phyloP scores from a whole-genome alignment of 2,329 filamentous ascomycete genomes.

The Teratosphaeriaceae sp. region DNA sequence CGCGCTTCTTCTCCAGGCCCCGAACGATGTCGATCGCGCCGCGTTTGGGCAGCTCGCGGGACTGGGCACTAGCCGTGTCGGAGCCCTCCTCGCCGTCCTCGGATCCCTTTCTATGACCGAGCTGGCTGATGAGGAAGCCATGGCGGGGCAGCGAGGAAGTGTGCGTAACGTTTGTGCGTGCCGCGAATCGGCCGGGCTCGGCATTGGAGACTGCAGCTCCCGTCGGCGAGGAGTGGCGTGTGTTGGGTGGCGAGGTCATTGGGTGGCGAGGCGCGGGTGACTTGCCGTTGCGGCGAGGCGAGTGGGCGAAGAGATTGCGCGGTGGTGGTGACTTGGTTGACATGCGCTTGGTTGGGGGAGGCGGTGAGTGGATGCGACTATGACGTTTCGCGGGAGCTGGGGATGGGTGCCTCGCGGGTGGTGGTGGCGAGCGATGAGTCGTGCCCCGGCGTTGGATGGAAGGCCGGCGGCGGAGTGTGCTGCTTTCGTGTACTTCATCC shows the following conservation, averaged over 20 bases:
- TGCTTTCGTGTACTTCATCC: slow-evolving; percentile 22
- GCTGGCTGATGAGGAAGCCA: slow-evolving; percentile 46
- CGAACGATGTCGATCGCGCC: slow-evolving; percentile 98
- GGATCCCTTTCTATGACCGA: slow-evolving; percentile 17
- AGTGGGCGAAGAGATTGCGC: slow-evolving; percentile 58
- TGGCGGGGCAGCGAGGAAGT: slow-evolving; percentile 84
- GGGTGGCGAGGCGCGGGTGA: slow-evolving; percentile 34
- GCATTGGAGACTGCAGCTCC: slow-evolving; percentile 45
- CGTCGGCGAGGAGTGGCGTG: slow-evolving; percentile 38
- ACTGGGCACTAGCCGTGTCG: slow-evolving; percentile 20
- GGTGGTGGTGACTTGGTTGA: slow-evolving; percentile 31
- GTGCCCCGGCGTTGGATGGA: slow-evolving; percentile 19
- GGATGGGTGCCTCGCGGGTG: slow-evolving; percentile 14
- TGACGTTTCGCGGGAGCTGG: slow-evolving; percentile 39
- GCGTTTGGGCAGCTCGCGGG: slow-evolving; percentile 58
- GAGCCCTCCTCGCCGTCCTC: slow-evolving; percentile 34
- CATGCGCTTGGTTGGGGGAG: slow-evolving; percentile 14
- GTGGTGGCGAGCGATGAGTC: slow-evolving; percentile 44
- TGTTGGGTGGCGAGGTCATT: slow-evolving; percentile 62
- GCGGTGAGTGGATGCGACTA: slow-evolving; percentile 37
- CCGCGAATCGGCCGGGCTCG: slow-evolving; percentile 39
- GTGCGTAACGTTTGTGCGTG: slow-evolving; percentile 62
- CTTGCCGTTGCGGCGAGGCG: slow-evolving; percentile 57
- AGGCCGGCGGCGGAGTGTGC: slow-evolving; percentile 25
- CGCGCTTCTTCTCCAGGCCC: slow-evolving; percentile 87